A percentile compares a stretch with the other conserved stretches of the same genome.
These are phyloP conservation scores for Pseudopithomyces chartarum DNA, from an alignment of 2,329 filamentous ascomycete species.

Conservation along the genomic window DNA sequence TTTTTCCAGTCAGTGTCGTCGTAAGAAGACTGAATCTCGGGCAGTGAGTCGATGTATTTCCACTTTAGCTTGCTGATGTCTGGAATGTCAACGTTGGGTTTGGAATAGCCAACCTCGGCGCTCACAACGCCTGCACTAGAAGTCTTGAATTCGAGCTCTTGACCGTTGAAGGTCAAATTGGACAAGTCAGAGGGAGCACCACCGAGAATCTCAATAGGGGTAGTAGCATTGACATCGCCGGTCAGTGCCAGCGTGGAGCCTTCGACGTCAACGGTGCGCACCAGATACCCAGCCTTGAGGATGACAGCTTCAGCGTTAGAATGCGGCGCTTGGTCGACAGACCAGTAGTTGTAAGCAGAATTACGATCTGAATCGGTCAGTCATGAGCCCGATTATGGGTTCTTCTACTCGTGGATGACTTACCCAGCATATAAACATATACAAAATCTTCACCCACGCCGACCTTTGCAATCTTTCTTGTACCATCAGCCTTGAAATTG, in stretches of 20 bases:
- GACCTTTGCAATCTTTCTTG: conserved; percentile 59
- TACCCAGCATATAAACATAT: conserved; percentile 62
- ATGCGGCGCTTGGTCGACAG: conserved; percentile 54
- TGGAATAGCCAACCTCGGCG: conserved; percentile 56
- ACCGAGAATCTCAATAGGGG: conserved; percentile 70
- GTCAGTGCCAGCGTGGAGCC: conserved; percentile 64
- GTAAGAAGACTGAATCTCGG: conserved; percentile 68
- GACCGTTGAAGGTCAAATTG: conserved; percentile 67
- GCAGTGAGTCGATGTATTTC: conserved; percentile 73
- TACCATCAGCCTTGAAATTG: conserved; percentile 61
- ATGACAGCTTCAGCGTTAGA: conserved; percentile 54
- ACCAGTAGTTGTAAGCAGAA: conserved; percentile 72
- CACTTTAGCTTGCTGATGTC: conserved; percentile 64
- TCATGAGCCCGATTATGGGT: conserved; percentile 1
- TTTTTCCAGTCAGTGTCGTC: conserved; percentile 70
- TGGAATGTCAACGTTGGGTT: conserved; percentile 61
- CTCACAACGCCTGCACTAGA: conserved; percentile 56
- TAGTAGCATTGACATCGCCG: conserved; percentile 75
- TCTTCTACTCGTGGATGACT: conserved; percentile 17
- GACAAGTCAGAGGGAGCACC: conserved; percentile 58
- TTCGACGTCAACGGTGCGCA: conserved; percentile 63
- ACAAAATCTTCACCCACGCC: conserved; percentile 48
- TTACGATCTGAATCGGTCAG: conserved; percentile 59
- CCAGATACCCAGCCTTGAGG: conserved; percentile 66
- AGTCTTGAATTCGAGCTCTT: conserved; percentile 45